Conservation (phyloP, 768 basidiomycete genomes). For the Cyclocybe aegerita region DNA sequence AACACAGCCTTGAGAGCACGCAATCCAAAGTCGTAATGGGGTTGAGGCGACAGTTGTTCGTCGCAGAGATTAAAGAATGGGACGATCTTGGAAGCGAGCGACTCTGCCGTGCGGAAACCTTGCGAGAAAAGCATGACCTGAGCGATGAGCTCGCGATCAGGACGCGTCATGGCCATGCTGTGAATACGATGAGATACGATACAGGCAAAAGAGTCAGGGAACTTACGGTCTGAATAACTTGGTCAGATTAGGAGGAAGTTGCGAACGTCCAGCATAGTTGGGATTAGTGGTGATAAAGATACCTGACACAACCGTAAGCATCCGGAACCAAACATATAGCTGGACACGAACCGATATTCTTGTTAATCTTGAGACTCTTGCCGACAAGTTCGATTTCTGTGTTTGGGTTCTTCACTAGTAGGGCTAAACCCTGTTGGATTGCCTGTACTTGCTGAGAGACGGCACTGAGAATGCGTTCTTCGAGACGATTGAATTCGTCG, state of each 20-base stretch:
- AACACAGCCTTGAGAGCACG: constrained; percentile 97
- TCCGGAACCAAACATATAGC: background rate
- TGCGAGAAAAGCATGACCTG: constrained; percentile 99
- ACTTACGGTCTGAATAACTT: constrained; percentile 92
- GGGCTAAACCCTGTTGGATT: constrained; percentile 93
- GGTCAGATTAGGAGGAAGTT: constrained; percentile 82
- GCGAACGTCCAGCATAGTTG: constrained; percentile 96
- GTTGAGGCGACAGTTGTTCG: constrained; percentile 94
- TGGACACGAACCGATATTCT: constrained; percentile 73
- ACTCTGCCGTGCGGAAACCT: constrained; percentile 97
- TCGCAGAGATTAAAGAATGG: constrained; percentile 99
- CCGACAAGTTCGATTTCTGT: constrained; percentile 95
- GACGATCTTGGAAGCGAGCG: constrained; percentile 96
- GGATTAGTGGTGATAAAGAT: constrained; percentile 99
- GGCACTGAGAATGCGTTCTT: constrained; percentile 95
- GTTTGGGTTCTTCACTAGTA: constrained; percentile 78
- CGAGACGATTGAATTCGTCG: constrained; percentile 97
- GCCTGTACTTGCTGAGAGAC: constrained; percentile 99
- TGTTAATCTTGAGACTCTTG: constrained; percentile 89
- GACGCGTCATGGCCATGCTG: constrained; percentile 99
- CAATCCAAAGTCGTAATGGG: constrained; percentile 98
- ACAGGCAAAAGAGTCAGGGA: background rate
- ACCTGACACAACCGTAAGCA: constrained; percentile 41
- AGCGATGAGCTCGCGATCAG: constrained; percentile 97
- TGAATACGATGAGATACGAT: constrained; percentile 4